A percentile compares a stretch with the other conserved stretches of the same genome.
Evolutionary conservation across 2,329 filamentous ascomycete genomes (phyloP).

Genomic region (Cytospora schulzeri): DNA sequence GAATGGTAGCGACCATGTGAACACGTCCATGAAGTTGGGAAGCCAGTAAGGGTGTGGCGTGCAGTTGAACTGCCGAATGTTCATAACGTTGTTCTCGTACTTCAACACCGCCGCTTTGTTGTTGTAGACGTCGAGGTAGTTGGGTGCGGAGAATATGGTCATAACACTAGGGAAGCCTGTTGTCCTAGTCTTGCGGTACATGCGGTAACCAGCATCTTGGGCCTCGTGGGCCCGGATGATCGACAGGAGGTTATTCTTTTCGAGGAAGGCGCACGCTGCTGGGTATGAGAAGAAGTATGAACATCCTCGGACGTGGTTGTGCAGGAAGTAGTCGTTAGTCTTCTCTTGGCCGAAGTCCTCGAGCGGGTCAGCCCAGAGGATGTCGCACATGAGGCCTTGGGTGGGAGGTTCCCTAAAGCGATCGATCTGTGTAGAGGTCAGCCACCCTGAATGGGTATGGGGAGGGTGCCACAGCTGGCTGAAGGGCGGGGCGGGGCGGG

Average conservation of each 20-base stretch:
- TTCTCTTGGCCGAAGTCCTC: constrained; percentile 99
- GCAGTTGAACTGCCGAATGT: constrained; percentile 99
- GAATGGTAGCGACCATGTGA: constrained; percentile 99
- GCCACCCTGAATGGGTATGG: constrained; percentile 18
- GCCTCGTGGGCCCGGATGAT: constrained; percentile 98
- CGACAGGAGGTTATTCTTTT: constrained; percentile 98
- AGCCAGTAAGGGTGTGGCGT: constrained; percentile 99
- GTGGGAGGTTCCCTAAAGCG: constrained; percentile 97
- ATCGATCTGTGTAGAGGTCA: constrained; percentile 68
- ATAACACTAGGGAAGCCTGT: constrained; percentile 99
- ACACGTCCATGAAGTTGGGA: constrained; percentile 99
- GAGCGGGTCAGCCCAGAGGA: constrained; percentile 96
- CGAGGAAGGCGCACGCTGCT: constrained; percentile 92
- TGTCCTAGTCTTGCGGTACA: constrained; percentile 98
- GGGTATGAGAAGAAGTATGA: constrained; percentile 99
- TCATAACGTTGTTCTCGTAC: constrained; percentile 99
- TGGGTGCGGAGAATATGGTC: constrained; percentile 99
- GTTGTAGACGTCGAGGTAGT: constrained; percentile 99
- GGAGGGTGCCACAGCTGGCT: constrained; percentile 2
- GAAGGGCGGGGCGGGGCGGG: not conserved
- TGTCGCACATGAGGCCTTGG: constrained; percentile 98
- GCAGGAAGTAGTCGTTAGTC: constrained; percentile 94
- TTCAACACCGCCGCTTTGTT: constrained; percentile 99
- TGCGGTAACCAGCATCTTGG: constrained; percentile 96
- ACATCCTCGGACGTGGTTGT: constrained; percentile 97